Conservation (phyloP, 176 grass and related monocot genomes). For the Avena insularis region DNA sequence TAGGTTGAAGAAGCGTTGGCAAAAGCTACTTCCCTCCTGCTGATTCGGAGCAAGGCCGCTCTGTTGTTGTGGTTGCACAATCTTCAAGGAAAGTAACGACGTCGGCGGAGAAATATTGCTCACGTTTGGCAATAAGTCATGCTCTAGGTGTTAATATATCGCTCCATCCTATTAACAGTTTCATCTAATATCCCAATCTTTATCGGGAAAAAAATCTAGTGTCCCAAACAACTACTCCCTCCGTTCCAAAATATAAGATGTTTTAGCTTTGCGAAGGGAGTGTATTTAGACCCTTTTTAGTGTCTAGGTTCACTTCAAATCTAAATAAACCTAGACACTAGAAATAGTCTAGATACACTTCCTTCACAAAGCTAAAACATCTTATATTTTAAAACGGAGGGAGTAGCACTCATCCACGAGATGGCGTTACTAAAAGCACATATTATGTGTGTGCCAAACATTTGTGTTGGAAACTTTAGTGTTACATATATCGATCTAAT, state of each 20-base stretch:
- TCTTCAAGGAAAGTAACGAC: neutral
- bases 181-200: slow-evolving; percentile 19
- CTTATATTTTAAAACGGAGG: no score
- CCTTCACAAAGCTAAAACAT: no score
- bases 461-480: neutral
- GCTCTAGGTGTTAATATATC: neutral
- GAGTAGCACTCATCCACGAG: neutral
- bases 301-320: no score
- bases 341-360: no score
- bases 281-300: no score
- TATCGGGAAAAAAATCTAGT: no score
- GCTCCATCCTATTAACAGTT: neutral
- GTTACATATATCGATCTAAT: neutral
- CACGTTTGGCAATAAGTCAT: no score
- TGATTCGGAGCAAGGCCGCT: neutral
- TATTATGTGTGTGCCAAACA: neutral
- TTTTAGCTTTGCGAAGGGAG: no score
- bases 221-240: no score
- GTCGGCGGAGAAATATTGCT: no score
- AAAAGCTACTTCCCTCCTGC: neutral
- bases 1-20: neutral
- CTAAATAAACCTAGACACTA: no score
- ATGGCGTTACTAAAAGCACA: neutral
- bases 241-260: no score
- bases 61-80: neutral